Conservation (phyloP, 2,329 filamentous ascomycete species). For the Colletotrichum magnum region DNA sequence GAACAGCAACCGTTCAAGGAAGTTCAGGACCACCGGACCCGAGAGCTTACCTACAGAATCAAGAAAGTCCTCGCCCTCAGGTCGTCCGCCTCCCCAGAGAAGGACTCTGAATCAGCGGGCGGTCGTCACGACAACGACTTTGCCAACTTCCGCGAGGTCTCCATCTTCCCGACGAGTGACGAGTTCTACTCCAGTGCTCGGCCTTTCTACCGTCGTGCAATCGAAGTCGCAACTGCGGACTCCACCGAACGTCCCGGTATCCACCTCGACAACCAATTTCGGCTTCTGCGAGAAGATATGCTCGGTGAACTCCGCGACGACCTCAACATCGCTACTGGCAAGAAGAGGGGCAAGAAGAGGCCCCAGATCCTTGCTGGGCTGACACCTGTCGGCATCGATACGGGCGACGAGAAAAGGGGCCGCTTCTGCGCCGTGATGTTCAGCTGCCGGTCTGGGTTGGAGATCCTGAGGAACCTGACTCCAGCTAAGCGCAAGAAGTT, state of each 20-base stretch:
- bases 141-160: constrained; percentile 70
- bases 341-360: constrained; percentile 60
- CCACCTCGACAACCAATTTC: constrained; percentile 80
- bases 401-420: constrained; percentile 47
- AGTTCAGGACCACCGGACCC: constrained; percentile 43
- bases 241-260: constrained; percentile 54
- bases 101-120: constrained; percentile 60
- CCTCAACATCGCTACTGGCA: constrained; percentile 63
- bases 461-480: constrained; percentile 53
- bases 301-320: constrained; percentile 76
- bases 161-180: constrained; percentile 75
- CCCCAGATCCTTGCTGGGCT: constrained; percentile 56
- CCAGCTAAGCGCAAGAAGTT: constrained; percentile 56
- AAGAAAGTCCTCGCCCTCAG: constrained; percentile 54
- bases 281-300: constrained; percentile 80
- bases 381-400: constrained; percentile 53
- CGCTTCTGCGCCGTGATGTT: constrained; percentile 55
- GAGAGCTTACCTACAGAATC: constrained; percentile 53
- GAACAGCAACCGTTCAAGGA: constrained; percentile 45
- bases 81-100: constrained; percentile 37
- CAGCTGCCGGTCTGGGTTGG: constrained; percentile 60
- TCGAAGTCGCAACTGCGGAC: constrained; percentile 60
- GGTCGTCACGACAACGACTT: constrained; percentile 83
- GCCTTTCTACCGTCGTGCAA: constrained; percentile 69
- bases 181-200: constrained; percentile 69